Evolutionary conservation across 2,329 filamentous ascomycete species (phyloP), one percentile per base, ranked within the genome.

Genomic region (Calycina herbarum): DNA sequence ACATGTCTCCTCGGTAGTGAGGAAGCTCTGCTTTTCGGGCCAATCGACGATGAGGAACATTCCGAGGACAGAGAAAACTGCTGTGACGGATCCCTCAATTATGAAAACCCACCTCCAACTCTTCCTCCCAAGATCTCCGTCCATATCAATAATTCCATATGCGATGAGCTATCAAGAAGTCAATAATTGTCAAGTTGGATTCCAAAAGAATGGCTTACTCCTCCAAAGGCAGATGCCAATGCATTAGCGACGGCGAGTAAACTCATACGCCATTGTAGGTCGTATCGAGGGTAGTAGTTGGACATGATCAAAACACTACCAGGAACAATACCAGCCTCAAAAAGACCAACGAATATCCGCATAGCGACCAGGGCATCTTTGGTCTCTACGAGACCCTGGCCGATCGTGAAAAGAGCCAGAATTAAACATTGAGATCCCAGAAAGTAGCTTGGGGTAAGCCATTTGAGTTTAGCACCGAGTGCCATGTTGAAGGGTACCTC

Each of bases 401-500:
- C 59, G 10, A 61, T n/a, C 13, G 38, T 45, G 27, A 60, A 60
- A 27, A 61, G n/a, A 31, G 38, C 38, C 17, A 61, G 8, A 45
- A 61, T n/a, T 7, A 61, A 24, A 35, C 38, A 31, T 61, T 61
- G 59, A 20, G 38, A 24, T 61, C 42, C 59, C 6, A 61, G 40
- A 24, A 61, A 45, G 17, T 33, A 29, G 10, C 27, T 20, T 29
- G 42, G 59, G 29, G 59, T 42, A 15, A 61, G 27, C 59, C 42
- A 61, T 11, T 29, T 29, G 29, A 51, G 13, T 29, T 33, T 29
- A 33, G 59, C 59, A 48, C 59, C 42, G 4, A 61, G 40, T 7
- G 89, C 81, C 11, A 90, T 79, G 72, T 90, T 90, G 59, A 85
- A 87, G 0, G 88, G 88, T 2, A 90, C 82, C 74, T 90, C 87